These are phyloP conservation scores for Fusarium clavum DNA, from an alignment of 2,329 filamentous ascomycete species.

Conservation along the genomic window DNA sequence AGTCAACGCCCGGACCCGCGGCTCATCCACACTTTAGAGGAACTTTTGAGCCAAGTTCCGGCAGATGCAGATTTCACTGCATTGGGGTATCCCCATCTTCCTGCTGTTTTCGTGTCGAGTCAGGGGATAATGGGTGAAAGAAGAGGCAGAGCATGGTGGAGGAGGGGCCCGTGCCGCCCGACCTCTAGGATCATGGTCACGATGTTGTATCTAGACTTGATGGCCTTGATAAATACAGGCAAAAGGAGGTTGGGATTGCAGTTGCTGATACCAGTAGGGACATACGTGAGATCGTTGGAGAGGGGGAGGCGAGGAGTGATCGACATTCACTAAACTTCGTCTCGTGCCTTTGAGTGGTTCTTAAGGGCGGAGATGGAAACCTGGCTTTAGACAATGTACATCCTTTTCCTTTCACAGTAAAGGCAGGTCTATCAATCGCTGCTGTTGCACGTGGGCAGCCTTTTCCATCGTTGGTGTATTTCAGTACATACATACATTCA, in stretches of 20 bases:
- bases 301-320: conserved; percentile 30
- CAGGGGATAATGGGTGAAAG: conserved; percentile 21
- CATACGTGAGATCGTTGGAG: conserved; percentile 4
- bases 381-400: conserved; percentile 17
- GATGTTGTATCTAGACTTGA: conserved; percentile 18
- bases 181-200: conserved; percentile 3
- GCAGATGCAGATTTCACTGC: conserved; percentile 35
- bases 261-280: conserved; percentile 16
- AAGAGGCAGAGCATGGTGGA: neutral
- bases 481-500: conserved; percentile 5
- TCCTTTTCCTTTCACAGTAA: conserved; percentile 29
- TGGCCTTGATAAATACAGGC: neutral
- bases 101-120: conserved; percentile 19
- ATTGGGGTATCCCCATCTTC: conserved; percentile 19
- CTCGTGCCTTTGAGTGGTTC: conserved; percentile 28
- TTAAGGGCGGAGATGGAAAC: conserved; percentile 8
- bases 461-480: conserved; percentile 23
- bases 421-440: conserved; percentile 17
- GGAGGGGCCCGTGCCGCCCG: conserved; percentile 22
- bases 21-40: conserved; percentile 25
- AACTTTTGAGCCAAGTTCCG: conserved; percentile 36
- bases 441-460: conserved; percentile 28
- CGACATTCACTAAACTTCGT: conserved; percentile 36
- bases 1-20: conserved; percentile 37
- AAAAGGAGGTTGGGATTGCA: conserved; percentile 12